A percentile compares a stretch with the other conserved stretches of the same genome.
Evolutionary conservation across 176 grass and related monocot species (phyloP).

Genomic region (Juncus effusus): DNA sequence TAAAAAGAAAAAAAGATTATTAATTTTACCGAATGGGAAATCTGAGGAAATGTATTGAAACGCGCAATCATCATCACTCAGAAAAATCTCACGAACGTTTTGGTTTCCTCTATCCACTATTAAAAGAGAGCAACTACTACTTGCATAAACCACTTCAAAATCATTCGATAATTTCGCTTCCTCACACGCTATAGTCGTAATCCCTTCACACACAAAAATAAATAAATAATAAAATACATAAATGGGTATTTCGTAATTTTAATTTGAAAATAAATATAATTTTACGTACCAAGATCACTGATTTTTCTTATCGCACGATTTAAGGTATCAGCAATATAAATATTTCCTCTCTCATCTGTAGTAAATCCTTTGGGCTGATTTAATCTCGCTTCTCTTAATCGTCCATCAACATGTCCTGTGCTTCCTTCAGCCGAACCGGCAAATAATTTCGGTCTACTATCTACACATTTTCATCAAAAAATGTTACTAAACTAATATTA

Average conservation of each 20-base stretch:
- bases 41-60: slow-evolving; percentile 67
- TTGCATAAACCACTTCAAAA: slow-evolving; percentile 89
- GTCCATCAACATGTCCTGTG: slow-evolving; percentile 86
- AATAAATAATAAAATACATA: slow-evolving; percentile 6
- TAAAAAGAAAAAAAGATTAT: not conserved
- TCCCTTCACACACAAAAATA: slow-evolving; percentile 47
- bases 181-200: slow-evolving; percentile 93
- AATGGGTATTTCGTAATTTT: not conserved
- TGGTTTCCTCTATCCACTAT: slow-evolving; percentile 93
- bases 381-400: slow-evolving; percentile 70
- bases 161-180: slow-evolving; percentile 95
- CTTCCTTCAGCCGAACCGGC: slow-evolving; percentile 84
- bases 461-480: slow-evolving; percentile 28
- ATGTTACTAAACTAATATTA: slow-evolving; percentile 19
- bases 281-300: slow-evolving; percentile 71
- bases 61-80: slow-evolving; percentile 82
- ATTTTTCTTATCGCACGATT: slow-evolving; percentile 99
- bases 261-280: slow-evolving; percentile 3
- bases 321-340: slow-evolving; percentile 91
- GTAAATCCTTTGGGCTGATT: slow-evolving; percentile 98
- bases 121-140: slow-evolving; percentile 90
- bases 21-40: slow-evolving; percentile 68
- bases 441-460: slow-evolving; percentile 90
- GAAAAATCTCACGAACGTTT: slow-evolving; percentile 81
- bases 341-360: slow-evolving; percentile 78